These are phyloP conservation scores for Ceratobasidium sp. DNA, from an alignment of 1,284 basidiomycete genomes.

Conservation along the genomic window DNA sequence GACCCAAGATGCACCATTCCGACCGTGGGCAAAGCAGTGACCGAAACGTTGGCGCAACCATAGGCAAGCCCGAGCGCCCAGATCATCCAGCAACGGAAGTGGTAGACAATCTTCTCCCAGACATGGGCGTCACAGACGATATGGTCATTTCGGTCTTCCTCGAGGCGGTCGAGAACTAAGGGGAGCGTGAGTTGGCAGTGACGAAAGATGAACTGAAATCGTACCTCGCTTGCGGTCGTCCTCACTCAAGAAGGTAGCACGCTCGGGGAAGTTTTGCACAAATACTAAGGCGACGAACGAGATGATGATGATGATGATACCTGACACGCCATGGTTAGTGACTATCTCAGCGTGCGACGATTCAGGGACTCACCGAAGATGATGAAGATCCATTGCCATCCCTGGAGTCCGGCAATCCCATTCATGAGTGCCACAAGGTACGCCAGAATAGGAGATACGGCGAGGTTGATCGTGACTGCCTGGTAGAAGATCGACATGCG, in stretches of 20 bases:
- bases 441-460: neutral
- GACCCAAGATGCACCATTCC: neutral
- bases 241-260: constrained; percentile 1
- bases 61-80: constrained; percentile 29
- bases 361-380: constrained; percentile 11
- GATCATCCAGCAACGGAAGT: constrained; percentile 27
- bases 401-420: neutral
- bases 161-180: constrained; percentile 14
- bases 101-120: constrained; percentile 20
- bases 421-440: constrained; percentile 26
- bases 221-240: constrained; percentile 17
- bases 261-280: constrained; percentile 24
- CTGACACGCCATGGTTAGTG: neutral
- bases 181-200: neutral
- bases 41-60: constrained; percentile 11
- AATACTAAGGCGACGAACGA: neutral
- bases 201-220: neutral
- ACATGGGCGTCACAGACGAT: constrained; percentile 24
- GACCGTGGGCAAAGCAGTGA: constrained; percentile 8
- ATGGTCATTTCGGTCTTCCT: constrained; percentile 20
- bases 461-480: constrained; percentile 5
- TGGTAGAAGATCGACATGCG: constrained; percentile 16
- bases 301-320: constrained; percentile 5
- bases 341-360: neutral
- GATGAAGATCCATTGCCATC: constrained; percentile 17